Evolutionary conservation across 2,329 filamentous ascomycete genomes (phyloP).

Genomic region (Byssochlamys sp.): DNA sequence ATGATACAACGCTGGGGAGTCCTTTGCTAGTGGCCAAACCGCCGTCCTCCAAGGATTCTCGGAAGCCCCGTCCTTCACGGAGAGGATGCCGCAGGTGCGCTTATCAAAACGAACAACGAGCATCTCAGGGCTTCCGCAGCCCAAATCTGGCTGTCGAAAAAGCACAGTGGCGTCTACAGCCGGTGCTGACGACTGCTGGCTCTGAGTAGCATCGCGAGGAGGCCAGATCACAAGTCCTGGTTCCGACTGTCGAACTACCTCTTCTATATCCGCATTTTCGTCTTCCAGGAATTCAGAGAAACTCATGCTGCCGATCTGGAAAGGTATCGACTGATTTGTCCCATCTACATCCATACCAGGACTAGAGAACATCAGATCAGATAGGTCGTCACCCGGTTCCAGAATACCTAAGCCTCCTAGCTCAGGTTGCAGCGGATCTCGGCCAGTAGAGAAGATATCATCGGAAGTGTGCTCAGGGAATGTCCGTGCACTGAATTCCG

Average conservation of each 20-base stretch:
- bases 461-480: neutral
- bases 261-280: constrained; percentile 44
- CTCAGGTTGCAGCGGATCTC: neutral
- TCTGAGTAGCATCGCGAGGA: constrained; percentile 29
- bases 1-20: constrained; percentile 57
- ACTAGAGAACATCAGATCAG: constrained; percentile 6
- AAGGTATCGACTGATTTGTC: constrained; percentile 4
- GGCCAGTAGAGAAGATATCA: neutral
- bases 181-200: constrained; percentile 25
- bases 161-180: constrained; percentile 20
- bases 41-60: constrained; percentile 65
- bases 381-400: neutral
- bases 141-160: constrained; percentile 40
- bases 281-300: constrained; percentile 26
- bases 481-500: neutral
- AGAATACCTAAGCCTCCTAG: neutral
- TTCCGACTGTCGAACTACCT: constrained; percentile 40
- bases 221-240: constrained; percentile 24
- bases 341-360: constrained; percentile 5
- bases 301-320: constrained; percentile 12
- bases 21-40: constrained; percentile 58
- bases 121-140: constrained; percentile 49
- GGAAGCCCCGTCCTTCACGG: constrained; percentile 57
- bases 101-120: constrained; percentile 54
- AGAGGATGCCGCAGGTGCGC: constrained; percentile 60